Evolutionary conservation across 108 stramenopile species (phyloP), one percentile per base, ranked within the genome.

Genomic region (Schizochytrium sp.): DNA sequence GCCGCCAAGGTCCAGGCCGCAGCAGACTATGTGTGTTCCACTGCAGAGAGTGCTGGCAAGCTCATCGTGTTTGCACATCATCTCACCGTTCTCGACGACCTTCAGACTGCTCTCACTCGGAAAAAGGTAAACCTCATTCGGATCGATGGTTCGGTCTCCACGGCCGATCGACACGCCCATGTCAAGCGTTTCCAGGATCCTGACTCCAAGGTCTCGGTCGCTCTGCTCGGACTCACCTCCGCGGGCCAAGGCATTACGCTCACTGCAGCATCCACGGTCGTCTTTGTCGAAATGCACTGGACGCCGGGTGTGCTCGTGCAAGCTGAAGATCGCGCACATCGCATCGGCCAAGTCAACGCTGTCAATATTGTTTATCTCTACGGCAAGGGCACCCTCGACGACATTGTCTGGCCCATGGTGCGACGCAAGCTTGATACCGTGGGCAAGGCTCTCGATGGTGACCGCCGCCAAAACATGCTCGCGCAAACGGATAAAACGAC

Each of bases 261-360:
- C 55, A 99, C 99, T 19, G 98, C 98, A 5, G 96, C 98, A n/a
- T 96, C 95, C 48, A 96, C 96, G 28, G 97, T 98, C 21, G 96
- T 97, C 93, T 99, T 99, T 88, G 95, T 97, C 41, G 99, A 99
- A 90, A 93, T 99, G 19, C 98, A 97, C 88, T 97, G 97, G 97
- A 98, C 98, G 43, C 97, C 98, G 4, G 97, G 96, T 14, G 91
- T 98, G 60, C 96, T 99, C 96, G 94, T 98, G 87, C 99, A 99
- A 90, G 99, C 99, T 5, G 99, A 98, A 92, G 97, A 98, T 94
- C 94, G 97, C 6, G 95, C 95, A 53, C 99, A 99, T 91, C 97
- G 99, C 34, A 97, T 98, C 83, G 98, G 98, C 18, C 99, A 99
- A 90, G 94, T 95, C 69, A 91, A 95, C 10, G 89, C 90, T 16